These are phyloP conservation scores for Taiozyma sp. DNA, from an alignment of 1,139 yeast genomes.

Conservation along the genomic window DNA sequence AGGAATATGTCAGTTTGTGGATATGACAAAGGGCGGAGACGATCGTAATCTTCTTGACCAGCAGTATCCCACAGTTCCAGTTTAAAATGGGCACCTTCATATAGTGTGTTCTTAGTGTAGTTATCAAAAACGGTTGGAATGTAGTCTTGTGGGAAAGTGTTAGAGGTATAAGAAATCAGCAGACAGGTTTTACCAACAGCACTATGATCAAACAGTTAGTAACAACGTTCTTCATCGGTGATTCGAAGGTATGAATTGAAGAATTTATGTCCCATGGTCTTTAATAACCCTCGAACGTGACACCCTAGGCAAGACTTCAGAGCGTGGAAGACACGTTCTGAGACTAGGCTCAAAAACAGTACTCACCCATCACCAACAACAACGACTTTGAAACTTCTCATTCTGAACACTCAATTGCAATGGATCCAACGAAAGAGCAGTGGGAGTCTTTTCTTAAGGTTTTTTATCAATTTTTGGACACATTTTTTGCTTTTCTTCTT, in stretches of 20 bases:
- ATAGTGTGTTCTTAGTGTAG: conserved; percentile 82
- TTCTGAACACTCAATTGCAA: conserved; percentile 23
- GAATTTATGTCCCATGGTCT: neutral
- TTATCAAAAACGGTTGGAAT: conserved; percentile 93
- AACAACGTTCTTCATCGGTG: neutral
- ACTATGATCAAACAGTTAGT: conserved; percentile 24
- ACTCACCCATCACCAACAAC: conserved; percentile 87
- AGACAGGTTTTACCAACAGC: conserved; percentile 95
- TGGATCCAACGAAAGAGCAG: neutral
- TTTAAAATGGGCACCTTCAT: conserved; percentile 68
- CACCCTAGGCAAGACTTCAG: neutral
- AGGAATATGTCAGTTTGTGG: conserved; percentile 90
- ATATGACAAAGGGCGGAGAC: conserved; percentile 84
- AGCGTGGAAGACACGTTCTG: neutral
- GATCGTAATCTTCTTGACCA: conserved; percentile 90
- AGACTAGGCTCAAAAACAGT: neutral
- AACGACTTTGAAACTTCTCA: conserved; percentile 93
- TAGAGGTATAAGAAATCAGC: conserved; percentile 84
- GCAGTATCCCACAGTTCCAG: conserved; percentile 97
- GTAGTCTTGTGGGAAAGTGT: conserved; percentile 92
- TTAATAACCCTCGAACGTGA: neutral
- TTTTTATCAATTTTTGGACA: no score
- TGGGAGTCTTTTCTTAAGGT: neutral
- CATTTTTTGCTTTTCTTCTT: no score
- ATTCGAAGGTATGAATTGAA: no score